A percentile compares a stretch with the other conserved stretches of the same genome.
Evolutionary conservation across 2,329 filamentous ascomycete genomes (phyloP).

Genomic region (Clonostachys sp.): DNA sequence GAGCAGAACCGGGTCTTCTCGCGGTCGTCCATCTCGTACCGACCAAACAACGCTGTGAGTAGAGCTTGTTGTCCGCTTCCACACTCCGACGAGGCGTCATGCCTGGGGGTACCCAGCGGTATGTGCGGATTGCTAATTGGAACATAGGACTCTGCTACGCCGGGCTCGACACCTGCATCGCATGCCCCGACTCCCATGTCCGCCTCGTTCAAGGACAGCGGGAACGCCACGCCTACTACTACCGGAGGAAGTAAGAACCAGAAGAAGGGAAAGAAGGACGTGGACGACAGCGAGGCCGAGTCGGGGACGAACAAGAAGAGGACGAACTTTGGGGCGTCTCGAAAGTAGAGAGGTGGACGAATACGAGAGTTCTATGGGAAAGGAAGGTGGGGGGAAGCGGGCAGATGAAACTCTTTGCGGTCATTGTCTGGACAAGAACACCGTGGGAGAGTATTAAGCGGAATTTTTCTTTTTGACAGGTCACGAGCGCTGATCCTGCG

Average conservation of each 20-base stretch:
- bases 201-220: slow-evolving; percentile 43
- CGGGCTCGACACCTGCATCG: slow-evolving; percentile 39
- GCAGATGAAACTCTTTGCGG: no score
- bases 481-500: no score
- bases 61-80: no score
- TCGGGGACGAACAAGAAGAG: slow-evolving; percentile 47
- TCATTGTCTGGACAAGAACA: no score
- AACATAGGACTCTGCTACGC: slow-evolving; percentile 32
- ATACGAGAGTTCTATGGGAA: not conserved
- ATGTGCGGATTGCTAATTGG: no score
- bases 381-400: no score
- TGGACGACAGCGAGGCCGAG: slow-evolving; percentile 56
- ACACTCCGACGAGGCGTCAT: no score
- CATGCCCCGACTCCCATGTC: slow-evolving; percentile 52
- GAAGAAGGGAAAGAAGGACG: slow-evolving; percentile 47
- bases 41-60: slow-evolving; percentile 24
- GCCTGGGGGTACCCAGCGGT: no score
- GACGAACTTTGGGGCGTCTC: slow-evolving; percentile 51
- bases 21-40: slow-evolving; percentile 58
- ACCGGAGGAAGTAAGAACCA: slow-evolving; percentile 35
- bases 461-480: no score
- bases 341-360: slow-evolving; percentile 30
- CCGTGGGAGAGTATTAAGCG: no score
- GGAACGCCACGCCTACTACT: slow-evolving; percentile 46
- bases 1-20: slow-evolving; percentile 75